A percentile compares a stretch with the other conserved stretches of the same genome.
These are phyloP conservation scores for Malassezia obtusa DNA, from an alignment of 1,284 basidiomycete genomes.

Conservation along the genomic window DNA sequence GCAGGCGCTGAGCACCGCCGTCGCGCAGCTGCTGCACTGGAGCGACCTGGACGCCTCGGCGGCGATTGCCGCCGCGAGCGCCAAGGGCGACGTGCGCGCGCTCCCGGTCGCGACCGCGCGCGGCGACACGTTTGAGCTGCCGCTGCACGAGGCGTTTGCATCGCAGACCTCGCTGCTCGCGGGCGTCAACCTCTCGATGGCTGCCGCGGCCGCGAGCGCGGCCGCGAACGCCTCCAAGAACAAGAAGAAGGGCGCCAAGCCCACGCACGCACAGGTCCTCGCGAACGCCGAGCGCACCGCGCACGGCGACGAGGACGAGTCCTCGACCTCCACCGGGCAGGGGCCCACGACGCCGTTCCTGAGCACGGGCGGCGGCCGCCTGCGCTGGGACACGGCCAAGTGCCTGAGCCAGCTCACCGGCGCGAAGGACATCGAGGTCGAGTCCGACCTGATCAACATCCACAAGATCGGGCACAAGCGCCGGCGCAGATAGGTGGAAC, in stretches of 20 bases:
- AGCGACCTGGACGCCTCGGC: constrained; percentile 6
- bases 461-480: constrained; percentile 45
- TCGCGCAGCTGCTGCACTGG: constrained; percentile 16
- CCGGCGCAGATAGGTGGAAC: constrained; percentile 11
- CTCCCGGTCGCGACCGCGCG: not conserved
- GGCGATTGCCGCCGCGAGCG: constrained; percentile 5
- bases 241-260: constrained; percentile 21
- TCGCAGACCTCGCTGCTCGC: constrained; percentile 14
- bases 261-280: constrained; percentile 3
- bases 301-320: constrained; percentile 29
- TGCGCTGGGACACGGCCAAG: constrained; percentile 44
- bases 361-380: constrained; percentile 30
- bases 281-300: constrained; percentile 10
- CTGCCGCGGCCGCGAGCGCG: not conserved
- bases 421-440: constrained; percentile 45
- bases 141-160: constrained; percentile 2
- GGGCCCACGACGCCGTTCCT: constrained; percentile 26
- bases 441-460: constrained; percentile 45
- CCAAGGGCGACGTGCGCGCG: not conserved
- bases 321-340: constrained; percentile 19
- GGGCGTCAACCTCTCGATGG: constrained; percentile 8
- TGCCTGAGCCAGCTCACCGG: constrained; percentile 40
- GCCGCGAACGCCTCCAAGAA: not conserved
- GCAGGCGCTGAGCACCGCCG: constrained; percentile 20
- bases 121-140: constrained; percentile 1